A percentile compares a stretch with the other conserved stretches of the same genome.
These are phyloP conservation scores for Cystobasidium onofrii DNA, from an alignment of 768 basidiomycete species.

Conservation along the genomic window DNA sequence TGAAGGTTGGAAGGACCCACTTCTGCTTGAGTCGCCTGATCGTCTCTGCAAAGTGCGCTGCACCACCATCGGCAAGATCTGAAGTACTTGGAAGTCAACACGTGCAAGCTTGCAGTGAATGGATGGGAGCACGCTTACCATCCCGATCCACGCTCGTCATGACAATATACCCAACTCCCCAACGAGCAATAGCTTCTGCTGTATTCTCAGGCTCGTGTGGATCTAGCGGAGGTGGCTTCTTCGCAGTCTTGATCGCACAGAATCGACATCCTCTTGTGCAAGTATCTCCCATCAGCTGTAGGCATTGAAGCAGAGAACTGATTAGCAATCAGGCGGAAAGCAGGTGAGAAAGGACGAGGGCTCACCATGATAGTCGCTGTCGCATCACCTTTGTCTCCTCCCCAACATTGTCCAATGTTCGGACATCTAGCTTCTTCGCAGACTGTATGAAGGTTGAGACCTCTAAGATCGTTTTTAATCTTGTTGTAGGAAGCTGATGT, in stretches of 20 bases:
- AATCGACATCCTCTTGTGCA: slow-evolving; percentile 97
- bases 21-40: slow-evolving; percentile 93
- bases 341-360: neutral
- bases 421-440: slow-evolving; percentile 98
- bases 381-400: slow-evolving; percentile 62
- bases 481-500: slow-evolving; percentile 76
- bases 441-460: slow-evolving; percentile 84
- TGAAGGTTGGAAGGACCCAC: slow-evolving; percentile 48
- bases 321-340: neutral
- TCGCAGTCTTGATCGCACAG: slow-evolving; percentile 92
- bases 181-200: slow-evolving; percentile 92
- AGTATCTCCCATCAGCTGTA: slow-evolving; percentile 93
- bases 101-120: neutral
- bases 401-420: slow-evolving; percentile 99
- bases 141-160: slow-evolving; percentile 94
- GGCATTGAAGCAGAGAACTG: neutral
- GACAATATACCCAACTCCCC: slow-evolving; percentile 97
- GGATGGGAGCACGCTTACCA: slow-evolving; percentile 52
- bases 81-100: neutral
- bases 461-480: slow-evolving; percentile 91
- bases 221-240: slow-evolving; percentile 77
- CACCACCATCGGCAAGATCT: slow-evolving; percentile 90
- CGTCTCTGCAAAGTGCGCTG: slow-evolving; percentile 89
- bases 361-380: slow-evolving; percentile 97
- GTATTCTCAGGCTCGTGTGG: slow-evolving; percentile 96